These are phyloP conservation scores for Theileria luwenshuni DNA, from an alignment of 169 alveolate species.

Conservation along the genomic window DNA sequence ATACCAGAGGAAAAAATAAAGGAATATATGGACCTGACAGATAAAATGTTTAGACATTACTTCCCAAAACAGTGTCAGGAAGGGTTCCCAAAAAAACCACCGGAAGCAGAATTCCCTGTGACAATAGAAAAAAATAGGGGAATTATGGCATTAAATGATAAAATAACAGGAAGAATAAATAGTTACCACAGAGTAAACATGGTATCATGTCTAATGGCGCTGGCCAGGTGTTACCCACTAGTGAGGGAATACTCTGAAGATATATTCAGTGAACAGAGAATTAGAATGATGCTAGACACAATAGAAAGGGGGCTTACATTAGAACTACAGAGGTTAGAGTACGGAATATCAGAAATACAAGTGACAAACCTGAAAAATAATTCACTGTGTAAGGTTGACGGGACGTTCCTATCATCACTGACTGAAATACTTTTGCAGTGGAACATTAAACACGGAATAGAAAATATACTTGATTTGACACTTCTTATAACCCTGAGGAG, in stretches of 20 bases:
- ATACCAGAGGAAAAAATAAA: constrained; percentile 8
- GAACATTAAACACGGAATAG: constrained; percentile 38
- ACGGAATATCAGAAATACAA: constrained; percentile 35
- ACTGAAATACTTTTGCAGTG: constrained; percentile 43
- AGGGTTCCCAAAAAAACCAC: constrained; percentile 50
- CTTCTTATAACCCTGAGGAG: constrained; percentile 21
- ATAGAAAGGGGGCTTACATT: constrained; percentile 34
- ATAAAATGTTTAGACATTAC: constrained; percentile 15
- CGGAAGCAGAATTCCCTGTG: constrained; percentile 30
- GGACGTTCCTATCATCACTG: constrained; percentile 39
- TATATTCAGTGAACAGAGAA: constrained; percentile 46
- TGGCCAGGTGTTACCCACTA: constrained; percentile 19
- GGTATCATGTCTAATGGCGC: constrained; percentile 42
- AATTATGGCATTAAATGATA: not conserved
- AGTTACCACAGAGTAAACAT: constrained; percentile 38
- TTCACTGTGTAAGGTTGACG: constrained; percentile 36
- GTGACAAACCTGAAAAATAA: constrained; percentile 15
- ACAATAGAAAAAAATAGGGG: constrained; percentile 19
- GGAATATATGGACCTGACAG: constrained; percentile 17
- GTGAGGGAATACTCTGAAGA: constrained; percentile 16
- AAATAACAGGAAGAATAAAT: constrained; percentile 5
- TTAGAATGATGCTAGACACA: constrained; percentile 26
- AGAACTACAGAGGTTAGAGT: constrained; percentile 26
- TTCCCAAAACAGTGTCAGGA: constrained; percentile 38
- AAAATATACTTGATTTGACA: constrained; percentile 35